phyloP scores from a whole-genome alignment of 805 yeast species.

The Vanderwaltozyma yarrowii region DNA sequence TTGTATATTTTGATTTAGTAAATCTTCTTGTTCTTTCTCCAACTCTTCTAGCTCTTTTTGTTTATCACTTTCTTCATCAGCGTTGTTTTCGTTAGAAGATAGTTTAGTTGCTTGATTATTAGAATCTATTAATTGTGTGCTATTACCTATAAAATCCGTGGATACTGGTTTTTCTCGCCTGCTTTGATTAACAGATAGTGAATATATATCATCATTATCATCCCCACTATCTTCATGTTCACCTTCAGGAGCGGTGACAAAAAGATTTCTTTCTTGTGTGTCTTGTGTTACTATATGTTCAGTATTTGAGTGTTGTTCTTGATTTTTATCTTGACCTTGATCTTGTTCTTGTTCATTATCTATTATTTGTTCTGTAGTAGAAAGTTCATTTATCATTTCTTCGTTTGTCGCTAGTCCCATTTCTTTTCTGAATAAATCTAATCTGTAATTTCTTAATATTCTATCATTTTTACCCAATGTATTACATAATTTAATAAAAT shows the following conservation, averaged over 20 bases:
- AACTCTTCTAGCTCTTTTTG: constrained; percentile 2
- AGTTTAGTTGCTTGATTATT: too few relatives aligned
- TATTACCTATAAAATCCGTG: background rate
- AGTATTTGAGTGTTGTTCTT: background rate
- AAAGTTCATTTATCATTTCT: constrained; percentile 1
- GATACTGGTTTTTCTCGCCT: background rate
- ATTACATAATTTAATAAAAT: constrained; percentile 47
- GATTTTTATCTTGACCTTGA: background rate
- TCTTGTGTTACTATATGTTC: background rate
- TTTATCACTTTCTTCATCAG: background rate
- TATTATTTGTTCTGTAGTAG: background rate
- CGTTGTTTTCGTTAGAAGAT: background rate
- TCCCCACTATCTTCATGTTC: background rate
- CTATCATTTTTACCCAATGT: constrained; percentile 37
- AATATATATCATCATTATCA: background rate
- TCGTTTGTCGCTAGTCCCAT: constrained; percentile 8
- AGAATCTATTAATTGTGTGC: too few relatives aligned
- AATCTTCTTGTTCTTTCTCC: constrained; percentile 1
- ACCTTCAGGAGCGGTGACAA: background rate
- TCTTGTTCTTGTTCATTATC: background rate
- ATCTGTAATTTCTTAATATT: constrained; percentile 34
- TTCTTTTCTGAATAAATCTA: constrained; percentile 33
- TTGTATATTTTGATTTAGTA: background rate
- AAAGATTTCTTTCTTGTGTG: background rate
- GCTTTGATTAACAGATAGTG: background rate